Evolutionary conservation across 208 protist species (phyloP), one percentile per base, ranked within the genome.

Genomic region (Eutreptiella sp.): DNA sequence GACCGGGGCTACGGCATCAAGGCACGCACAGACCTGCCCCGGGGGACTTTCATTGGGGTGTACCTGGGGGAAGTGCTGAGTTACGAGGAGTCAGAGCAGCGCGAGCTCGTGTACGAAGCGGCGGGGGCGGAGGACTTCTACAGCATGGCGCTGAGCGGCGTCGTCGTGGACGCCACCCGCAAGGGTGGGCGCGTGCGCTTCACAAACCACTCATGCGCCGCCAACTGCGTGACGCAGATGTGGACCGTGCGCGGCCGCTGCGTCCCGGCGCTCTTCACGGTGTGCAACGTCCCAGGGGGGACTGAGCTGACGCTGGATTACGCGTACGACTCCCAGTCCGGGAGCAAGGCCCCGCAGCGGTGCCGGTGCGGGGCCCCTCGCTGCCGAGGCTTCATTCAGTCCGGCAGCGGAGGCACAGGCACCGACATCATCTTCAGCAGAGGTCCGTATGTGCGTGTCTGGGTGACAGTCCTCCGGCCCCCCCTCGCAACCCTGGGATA

Each of bases 141-240:
- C 38, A 46, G 32, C 27, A 9, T 55, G 48, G 31, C 48, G 48
- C 48, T 55, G 11, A 7, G 5, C 21, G 38, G 38, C 45, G 19
- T 23, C n/a, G 33, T 50, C 27, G 58, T 68, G 35, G 63, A 68
- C 28, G 28, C 42, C 0, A 64, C 63, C 21, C 24, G 46, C 11
- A 68, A 63, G 19, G 63, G 63, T 9, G 47, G 53, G 41, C 21
- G 31, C 24, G 54, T 14, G 29, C 38, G 63, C 24, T 68, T 68
- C 28, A 32, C 66, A 19, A 68, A 68, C 53, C 63, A 68, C 16
- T 60, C 42, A 3, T 68, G 63, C 50, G 61, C 14, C 4, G 55
- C 63, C 14, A 68, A 68, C 36, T 69, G 57, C 41, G 5, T 16
- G 4, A 68, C 63, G 28, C 61, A 68, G 38, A 70, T 53, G 19